Evolutionary conservation across 257 asterid species (phyloP).

Genomic region (Solanum chiquidenum): DNA sequence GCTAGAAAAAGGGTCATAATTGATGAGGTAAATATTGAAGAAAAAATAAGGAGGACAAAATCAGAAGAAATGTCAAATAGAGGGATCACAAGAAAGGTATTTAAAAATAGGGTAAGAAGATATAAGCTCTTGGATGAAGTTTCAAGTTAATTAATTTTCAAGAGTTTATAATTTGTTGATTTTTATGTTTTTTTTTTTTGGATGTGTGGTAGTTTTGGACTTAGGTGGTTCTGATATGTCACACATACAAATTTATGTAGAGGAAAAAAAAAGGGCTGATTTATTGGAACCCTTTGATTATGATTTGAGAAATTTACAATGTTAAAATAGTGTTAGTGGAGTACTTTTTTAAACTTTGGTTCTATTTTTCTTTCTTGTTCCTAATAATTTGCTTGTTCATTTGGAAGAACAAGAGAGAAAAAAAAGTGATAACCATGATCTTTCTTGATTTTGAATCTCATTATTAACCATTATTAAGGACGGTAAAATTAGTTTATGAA

Average conservation of each 20-base stretch:
- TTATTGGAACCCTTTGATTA: background rate
- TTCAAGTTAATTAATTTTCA: conserved; percentile 16
- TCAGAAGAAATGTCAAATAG: conserved; percentile 31
- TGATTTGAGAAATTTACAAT: background rate
- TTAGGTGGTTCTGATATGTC: background rate
- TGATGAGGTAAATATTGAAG: conserved; percentile 4
- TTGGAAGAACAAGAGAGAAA: background rate
- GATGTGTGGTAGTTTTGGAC: background rate
- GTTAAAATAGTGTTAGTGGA: background rate
- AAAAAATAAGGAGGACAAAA: conserved; percentile 34
- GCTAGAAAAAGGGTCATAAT: conserved; percentile 20
- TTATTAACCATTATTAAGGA: background rate
- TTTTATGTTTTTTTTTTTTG: background rate
- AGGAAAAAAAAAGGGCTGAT: background rate
- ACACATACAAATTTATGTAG: background rate
- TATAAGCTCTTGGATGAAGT: conserved; percentile 73
- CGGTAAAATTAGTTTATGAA: background rate
- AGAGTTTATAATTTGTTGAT: background rate
- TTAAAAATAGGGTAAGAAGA: conserved; percentile 55
- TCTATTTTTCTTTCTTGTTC: background rate
- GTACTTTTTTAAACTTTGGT: background rate
- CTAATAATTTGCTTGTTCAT: background rate
- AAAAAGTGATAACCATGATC: background rate
- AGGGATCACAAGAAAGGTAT: conserved; percentile 28
- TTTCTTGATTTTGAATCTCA: background rate